Evolutionary conservation across 345 rosid species (phyloP).

Genomic region (Gossypium thurberi): DNA sequence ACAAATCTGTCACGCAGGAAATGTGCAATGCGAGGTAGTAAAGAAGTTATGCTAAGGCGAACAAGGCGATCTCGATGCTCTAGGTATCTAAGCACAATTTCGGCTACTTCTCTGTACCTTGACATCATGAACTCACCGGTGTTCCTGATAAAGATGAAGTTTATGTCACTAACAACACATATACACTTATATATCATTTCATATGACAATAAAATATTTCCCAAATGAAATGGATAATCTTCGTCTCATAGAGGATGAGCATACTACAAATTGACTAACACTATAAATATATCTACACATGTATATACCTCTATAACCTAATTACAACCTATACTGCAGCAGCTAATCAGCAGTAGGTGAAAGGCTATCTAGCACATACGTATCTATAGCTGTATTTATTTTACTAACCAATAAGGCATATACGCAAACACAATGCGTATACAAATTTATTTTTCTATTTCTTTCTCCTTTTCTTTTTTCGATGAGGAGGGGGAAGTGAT

Average conservation of each 20-base stretch:
- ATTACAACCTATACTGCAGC: background rate
- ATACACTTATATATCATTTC: background rate
- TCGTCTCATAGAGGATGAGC: background rate
- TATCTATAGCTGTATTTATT: background rate
- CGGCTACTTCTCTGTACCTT: conserved; percentile 97
- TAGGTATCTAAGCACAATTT: conserved; percentile 87
- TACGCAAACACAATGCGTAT: background rate
- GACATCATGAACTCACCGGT: conserved; percentile 99
- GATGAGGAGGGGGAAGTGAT: background rate
- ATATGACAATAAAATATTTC: background rate
- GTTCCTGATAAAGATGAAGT: conserved; percentile 53
- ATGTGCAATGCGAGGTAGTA: conserved; percentile 98
- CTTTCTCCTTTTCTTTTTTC: background rate
- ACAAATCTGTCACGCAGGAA: conserved; percentile 97
- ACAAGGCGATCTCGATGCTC: conserved; percentile 94
- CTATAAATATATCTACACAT: background rate
- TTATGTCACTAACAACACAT: background rate
- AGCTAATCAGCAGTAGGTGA: background rate
- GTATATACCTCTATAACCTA: background rate
- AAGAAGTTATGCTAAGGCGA: conserved; percentile 97
- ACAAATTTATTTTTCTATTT: background rate
- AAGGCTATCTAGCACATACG: background rate
- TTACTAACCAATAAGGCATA: background rate
- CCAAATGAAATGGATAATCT: background rate
- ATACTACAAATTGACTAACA: background rate